Base-by-base conservation (phyloP, 164 flowering plant species). In the Cinnamomum micranthum region DNA sequence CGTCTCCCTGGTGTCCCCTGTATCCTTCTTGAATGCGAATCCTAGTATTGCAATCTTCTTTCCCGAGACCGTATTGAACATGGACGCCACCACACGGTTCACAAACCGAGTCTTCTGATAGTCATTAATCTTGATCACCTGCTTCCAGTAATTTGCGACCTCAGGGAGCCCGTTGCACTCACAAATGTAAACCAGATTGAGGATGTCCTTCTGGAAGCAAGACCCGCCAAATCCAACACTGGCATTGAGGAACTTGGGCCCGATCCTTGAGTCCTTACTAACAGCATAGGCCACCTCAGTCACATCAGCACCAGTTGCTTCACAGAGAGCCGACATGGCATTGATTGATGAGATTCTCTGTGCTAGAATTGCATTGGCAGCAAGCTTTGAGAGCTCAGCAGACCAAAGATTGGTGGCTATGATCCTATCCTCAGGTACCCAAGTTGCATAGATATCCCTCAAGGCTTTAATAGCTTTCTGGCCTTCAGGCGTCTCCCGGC, bases 61-160 rank as follows among this genome's bases (percentile, higher is more conserved):
- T 14, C 81, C 81, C 1, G 81, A 71, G 6, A 78, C 81, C 0
- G 81, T 78, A 60, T 78, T 78, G 75, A 78, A 78, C 81, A 78
- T 78, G 17, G 78, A 78, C 1, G 77, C 67, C 33, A 78, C 81
- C 12, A 78, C 74, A 17, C 81, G 71, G 71, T 78, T 78, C 50
- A 78, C 81, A 35, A 74, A 78, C 27, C 74, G 71, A 33, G 13
- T 50, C 75, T 78, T 78, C 78, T 78, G 81, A 71, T 78, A 70
- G 41, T 78, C 81, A 22, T 78, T 78, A 65, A 78, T 70, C 62
- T 71, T 35, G 20, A 78, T 50, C 33, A 74, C 63, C 33, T 73
- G 75, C 68, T 69, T 75, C 81, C 81, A 79, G 75, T 79, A 79
- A 10, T 79, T 59, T 4, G 81, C 81, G 6, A 79, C 81, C 72